A percentile compares a stretch with the other conserved stretches of the same genome.
Evolutionary conservation across 768 basidiomycete species (phyloP).

Genomic region (Russula sp.): DNA sequence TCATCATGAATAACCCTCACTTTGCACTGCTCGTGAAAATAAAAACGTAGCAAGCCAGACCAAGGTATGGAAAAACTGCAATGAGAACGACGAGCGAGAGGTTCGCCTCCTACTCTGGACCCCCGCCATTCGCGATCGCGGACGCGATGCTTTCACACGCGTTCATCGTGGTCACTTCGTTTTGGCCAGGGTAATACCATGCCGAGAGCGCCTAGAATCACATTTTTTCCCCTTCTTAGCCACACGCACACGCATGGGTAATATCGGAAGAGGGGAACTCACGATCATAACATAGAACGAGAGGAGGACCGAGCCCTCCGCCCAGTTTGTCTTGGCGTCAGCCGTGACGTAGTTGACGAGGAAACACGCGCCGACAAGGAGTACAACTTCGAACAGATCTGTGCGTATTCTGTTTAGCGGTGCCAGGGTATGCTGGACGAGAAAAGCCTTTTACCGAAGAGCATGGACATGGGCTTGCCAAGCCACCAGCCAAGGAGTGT

Average conservation of each 20-base stretch:
- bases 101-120: not conserved
- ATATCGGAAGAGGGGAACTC: conserved; percentile 18
- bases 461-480: conserved; percentile 48
- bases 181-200: conserved; percentile 61
- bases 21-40: no score
- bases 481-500: conserved; percentile 65
- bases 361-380: conserved; percentile 61
- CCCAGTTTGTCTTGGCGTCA: conserved; percentile 75
- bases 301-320: conserved; percentile 60
- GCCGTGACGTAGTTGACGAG: conserved; percentile 76
- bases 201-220: conserved; percentile 45
- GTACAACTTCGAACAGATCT: conserved; percentile 65
- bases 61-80: no score
- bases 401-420: not conserved
- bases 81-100: no score
- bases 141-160: conserved; percentile 35
- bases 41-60: no score
- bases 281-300: conserved; percentile 64
- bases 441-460: conserved; percentile 46
- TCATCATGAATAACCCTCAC: no score
- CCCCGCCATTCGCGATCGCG: conserved; percentile 26
- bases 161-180: conserved; percentile 38
- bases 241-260: not conserved
- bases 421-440: conserved; percentile 8
- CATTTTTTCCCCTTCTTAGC: not conserved